These are phyloP conservation scores for Quercus tomentella DNA, from an alignment of 331 rosid species.

Conservation along the genomic window DNA sequence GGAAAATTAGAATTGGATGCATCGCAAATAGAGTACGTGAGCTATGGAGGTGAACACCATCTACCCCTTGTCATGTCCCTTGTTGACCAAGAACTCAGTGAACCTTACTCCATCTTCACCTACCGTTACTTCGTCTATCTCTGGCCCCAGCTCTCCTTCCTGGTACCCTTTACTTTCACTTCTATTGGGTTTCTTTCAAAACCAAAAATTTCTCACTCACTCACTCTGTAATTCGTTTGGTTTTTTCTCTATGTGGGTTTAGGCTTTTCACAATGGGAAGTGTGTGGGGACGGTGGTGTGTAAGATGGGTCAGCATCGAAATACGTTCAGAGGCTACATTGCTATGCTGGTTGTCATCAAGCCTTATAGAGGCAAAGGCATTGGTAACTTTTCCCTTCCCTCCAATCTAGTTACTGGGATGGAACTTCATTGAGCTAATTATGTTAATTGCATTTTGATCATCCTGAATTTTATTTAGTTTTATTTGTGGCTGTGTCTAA, in stretches of 20 bases:
- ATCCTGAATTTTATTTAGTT: background rate
- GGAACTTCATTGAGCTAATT: background rate
- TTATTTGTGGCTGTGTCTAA: background rate
- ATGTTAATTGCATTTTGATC: background rate
- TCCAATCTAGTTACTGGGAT: too few species aligned
- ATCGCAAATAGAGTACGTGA: constrained; percentile 72
- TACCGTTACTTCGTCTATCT: constrained; percentile 93
- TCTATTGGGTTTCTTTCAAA: background rate
- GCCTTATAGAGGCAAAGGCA: constrained; percentile 88
- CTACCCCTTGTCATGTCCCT: constrained; percentile 85
- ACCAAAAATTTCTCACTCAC: background rate
- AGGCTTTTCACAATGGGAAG: constrained; percentile 87
- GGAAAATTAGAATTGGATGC: constrained; percentile 35
- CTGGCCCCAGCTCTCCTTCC: constrained; percentile 94
- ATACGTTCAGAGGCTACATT: constrained; percentile 84
- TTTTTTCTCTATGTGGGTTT: background rate
- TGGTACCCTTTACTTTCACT: constrained; percentile 35
- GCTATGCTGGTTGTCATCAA: constrained; percentile 97
- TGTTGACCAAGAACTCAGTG: constrained; percentile 92
- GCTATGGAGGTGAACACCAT: constrained; percentile 88
- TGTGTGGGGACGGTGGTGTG: constrained; percentile 97
- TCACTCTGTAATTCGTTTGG: background rate
- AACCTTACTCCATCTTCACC: constrained; percentile 97
- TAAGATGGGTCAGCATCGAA: constrained; percentile 96
- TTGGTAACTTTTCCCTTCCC: constrained; percentile 39